Conservation (phyloP, 2,329 filamentous ascomycete genomes). For the Fusarium sp. region DNA sequence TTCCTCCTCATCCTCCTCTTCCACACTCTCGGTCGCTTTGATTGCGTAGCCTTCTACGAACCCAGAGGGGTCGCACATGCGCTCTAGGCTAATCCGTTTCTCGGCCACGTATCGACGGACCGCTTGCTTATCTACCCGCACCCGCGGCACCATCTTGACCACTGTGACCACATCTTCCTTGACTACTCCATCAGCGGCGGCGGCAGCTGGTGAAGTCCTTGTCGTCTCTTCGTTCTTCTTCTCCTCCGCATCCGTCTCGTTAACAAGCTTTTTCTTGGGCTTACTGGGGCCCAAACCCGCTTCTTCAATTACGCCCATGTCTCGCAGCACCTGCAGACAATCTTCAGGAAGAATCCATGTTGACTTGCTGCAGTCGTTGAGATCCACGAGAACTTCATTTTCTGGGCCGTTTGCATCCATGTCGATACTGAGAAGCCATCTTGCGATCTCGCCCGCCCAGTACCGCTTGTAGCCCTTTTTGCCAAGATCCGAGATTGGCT, state of each 20-base stretch:
- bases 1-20: constrained; percentile 52
- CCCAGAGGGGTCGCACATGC: constrained; percentile 79
- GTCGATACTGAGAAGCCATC: constrained; percentile 70
- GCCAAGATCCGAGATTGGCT: constrained; percentile 90
- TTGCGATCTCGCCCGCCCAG: constrained; percentile 87
- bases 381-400: constrained; percentile 68
- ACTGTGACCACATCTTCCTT: constrained; percentile 51
- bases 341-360: constrained; percentile 92
- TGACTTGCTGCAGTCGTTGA: constrained; percentile 79
- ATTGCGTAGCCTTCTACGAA: constrained; percentile 79
- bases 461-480: constrained; percentile 86
- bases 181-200: constrained; percentile 27
- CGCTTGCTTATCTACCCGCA: constrained; percentile 67
- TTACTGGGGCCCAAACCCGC: constrained; percentile 64
- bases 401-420: constrained; percentile 51
- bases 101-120: constrained; percentile 77
- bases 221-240: constrained; percentile 43
- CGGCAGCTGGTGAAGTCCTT: background rate
- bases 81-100: constrained; percentile 74
- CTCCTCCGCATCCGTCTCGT: constrained; percentile 37
- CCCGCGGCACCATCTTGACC: constrained; percentile 59
- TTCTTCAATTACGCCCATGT: constrained; percentile 81
- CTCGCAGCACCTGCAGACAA: constrained; percentile 81
- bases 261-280: constrained; percentile 38
- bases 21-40: constrained; percentile 55